These are phyloP conservation scores for Melampsora americana DNA, from an alignment of 1,284 basidiomycete genomes.

Conservation along the genomic window DNA sequence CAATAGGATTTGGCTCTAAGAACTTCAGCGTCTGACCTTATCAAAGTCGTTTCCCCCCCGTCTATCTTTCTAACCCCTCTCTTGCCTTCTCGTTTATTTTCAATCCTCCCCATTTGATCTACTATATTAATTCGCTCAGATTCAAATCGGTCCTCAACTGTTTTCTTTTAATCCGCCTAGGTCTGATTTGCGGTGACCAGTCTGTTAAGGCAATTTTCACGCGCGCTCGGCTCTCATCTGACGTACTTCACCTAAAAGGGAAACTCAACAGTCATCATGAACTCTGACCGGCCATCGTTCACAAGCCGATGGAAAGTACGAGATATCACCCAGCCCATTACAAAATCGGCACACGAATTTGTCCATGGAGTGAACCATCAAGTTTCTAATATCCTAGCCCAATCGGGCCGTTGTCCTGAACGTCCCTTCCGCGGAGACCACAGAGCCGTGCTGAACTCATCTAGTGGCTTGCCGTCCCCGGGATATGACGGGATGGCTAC, in stretches of 20 bases:
- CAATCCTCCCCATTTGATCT: neutral
- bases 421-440: neutral
- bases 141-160: conserved; percentile 8
- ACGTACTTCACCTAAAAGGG: conserved; percentile 6
- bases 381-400: neutral
- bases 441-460: neutral
- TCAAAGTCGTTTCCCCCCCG: neutral
- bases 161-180: conserved; percentile 1
- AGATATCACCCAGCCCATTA: conserved; percentile 9
- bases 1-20: no score
- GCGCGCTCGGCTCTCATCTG: conserved; percentile 1
- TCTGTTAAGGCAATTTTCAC: conserved; percentile 7
- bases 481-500: neutral
- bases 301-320: conserved; percentile 8
- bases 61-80: conserved; percentile 4
- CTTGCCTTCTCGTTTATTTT: neutral
- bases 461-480: neutral
- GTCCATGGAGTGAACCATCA: neutral
- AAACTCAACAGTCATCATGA: neutral
- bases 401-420: neutral
- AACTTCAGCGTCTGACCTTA: no score
- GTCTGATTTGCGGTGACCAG: neutral
- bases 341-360: conserved; percentile 10
- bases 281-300: neutral
- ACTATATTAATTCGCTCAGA: neutral